Evolutionary conservation across 768 basidiomycete genomes (phyloP).

Genomic region (Pisolithus albus): DNA sequence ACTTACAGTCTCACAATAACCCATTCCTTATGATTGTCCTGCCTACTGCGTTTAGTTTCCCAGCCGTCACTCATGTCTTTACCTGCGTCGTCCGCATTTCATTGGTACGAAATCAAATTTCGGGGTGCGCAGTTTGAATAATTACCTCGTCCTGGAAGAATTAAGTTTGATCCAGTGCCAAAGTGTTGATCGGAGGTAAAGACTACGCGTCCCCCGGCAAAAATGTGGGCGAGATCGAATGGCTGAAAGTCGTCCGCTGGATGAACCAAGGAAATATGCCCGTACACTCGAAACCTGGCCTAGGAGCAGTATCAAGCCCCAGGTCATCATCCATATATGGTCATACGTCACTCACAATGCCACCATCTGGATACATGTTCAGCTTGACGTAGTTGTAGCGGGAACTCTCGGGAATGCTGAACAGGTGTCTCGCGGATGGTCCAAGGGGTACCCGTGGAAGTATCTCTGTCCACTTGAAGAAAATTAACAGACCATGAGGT

Average conservation of each 20-base stretch:
- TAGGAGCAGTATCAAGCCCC: slow-evolving; percentile 23
- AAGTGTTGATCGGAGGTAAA: slow-evolving; percentile 92
- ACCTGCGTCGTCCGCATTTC: slow-evolving; percentile 29
- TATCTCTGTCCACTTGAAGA: slow-evolving; percentile 67
- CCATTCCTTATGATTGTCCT: slow-evolving; percentile 83
- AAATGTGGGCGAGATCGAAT: slow-evolving; percentile 88
- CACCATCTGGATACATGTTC: slow-evolving; percentile 95
- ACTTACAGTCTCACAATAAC: slow-evolving; percentile 80
- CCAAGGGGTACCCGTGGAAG: slow-evolving; percentile 72
- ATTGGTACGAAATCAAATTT: neutral
- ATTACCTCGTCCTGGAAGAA: slow-evolving; percentile 80
- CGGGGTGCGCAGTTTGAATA: neutral
- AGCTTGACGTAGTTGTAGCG: slow-evolving; percentile 78
- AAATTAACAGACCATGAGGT: neutral
- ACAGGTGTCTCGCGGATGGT: slow-evolving; percentile 84
- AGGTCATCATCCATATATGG: neutral
- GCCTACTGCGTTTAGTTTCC: slow-evolving; percentile 90
- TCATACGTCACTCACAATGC: slow-evolving; percentile 53
- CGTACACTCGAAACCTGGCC: slow-evolving; percentile 93
- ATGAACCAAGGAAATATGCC: slow-evolving; percentile 60
- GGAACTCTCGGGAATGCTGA: slow-evolving; percentile 53
- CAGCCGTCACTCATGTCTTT: slow-evolving; percentile 97
- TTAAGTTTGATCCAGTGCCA: slow-evolving; percentile 83
- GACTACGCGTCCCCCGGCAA: slow-evolving; percentile 81
- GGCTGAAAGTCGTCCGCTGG: slow-evolving; percentile 40